A percentile compares a stretch with the other conserved stretches of the same genome.
Conservation (phyloP, 2,329 filamentous ascomycete species). For the Trichoderma lentiforme region DNA sequence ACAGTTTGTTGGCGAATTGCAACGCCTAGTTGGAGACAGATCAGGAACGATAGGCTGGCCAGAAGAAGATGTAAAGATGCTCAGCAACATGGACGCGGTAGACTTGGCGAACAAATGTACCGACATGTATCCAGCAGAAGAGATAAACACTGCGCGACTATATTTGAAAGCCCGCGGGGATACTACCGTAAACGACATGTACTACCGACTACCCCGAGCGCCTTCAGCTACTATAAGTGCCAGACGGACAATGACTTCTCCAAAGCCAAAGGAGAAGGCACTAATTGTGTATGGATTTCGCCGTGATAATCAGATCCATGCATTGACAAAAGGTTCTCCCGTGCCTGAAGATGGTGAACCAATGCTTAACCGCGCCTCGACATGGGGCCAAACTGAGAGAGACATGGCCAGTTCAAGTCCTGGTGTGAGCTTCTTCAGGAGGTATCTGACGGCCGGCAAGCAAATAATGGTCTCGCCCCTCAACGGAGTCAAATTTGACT, state of each 20-base stretch:
- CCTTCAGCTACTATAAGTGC: not conserved
- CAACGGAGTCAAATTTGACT: conserved; percentile 11
- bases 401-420: fast-evolving
- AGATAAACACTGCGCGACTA: not conserved
- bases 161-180: not conserved
- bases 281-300: not conserved
- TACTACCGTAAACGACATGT: not conserved
- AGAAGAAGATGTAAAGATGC: conserved; percentile 10
- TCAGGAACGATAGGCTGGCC: not conserved
- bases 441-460: not conserved
- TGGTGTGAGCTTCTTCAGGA: not conserved
- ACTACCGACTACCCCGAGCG: not conserved
- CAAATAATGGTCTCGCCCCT: not conserved
- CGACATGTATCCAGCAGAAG: not conserved
- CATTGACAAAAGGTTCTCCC: not conserved
- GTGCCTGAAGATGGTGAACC: not conserved
- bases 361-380: not conserved
- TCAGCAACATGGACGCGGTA: not conserved
- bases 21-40: not conserved
- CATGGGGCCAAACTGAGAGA: not conserved
- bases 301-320: not conserved
- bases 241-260: not conserved
- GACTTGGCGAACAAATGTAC: not conserved
- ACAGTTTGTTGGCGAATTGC: conserved; percentile 21
- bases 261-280: not conserved